phyloP scores from a whole-genome alignment of 352 stramenopile species.

The Phytopythium vexans region DNA sequence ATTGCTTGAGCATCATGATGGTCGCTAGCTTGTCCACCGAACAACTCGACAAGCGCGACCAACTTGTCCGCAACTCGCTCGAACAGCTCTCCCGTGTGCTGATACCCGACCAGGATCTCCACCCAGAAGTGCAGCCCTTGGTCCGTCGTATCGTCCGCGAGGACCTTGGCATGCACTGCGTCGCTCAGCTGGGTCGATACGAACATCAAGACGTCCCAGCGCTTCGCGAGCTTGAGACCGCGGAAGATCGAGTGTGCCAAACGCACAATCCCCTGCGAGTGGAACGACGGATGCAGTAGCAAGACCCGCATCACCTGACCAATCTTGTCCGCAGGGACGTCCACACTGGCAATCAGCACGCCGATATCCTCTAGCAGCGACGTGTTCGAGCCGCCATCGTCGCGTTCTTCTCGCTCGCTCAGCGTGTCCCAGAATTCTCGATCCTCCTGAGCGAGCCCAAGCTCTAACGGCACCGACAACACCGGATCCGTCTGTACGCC shows the following conservation, averaged over 20 bases:
- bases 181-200: slow-evolving; percentile 40
- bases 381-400: slow-evolving; percentile 1
- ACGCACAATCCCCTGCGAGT: slow-evolving; percentile 40
- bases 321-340: slow-evolving; percentile 16
- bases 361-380: slow-evolving; percentile 46
- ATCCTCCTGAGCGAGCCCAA: slow-evolving; percentile 36
- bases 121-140: slow-evolving; percentile 46
- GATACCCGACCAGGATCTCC: slow-evolving; percentile 68
- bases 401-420: slow-evolving; percentile 12
- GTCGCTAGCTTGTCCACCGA: slow-evolving; percentile 9
- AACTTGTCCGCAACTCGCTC: slow-evolving; percentile 39
- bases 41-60: slow-evolving; percentile 32
- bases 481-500: not conserved
- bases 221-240: slow-evolving; percentile 70
- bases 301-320: slow-evolving; percentile 35
- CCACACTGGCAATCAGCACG: slow-evolving; percentile 57
- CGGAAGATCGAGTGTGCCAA: slow-evolving; percentile 57
- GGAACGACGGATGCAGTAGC: slow-evolving; percentile 30
- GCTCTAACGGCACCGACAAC: slow-evolving; percentile 6
- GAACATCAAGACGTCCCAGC: slow-evolving; percentile 53
- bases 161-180: slow-evolving; percentile 35
- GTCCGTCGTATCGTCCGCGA: slow-evolving; percentile 11
- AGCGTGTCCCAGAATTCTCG: slow-evolving; percentile 51
- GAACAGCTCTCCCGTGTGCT: slow-evolving; percentile 70
- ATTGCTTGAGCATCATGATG: no score